These are phyloP conservation scores for Verticillium nubilum DNA, from an alignment of 2,329 filamentous ascomycete species.

Conservation along the genomic window DNA sequence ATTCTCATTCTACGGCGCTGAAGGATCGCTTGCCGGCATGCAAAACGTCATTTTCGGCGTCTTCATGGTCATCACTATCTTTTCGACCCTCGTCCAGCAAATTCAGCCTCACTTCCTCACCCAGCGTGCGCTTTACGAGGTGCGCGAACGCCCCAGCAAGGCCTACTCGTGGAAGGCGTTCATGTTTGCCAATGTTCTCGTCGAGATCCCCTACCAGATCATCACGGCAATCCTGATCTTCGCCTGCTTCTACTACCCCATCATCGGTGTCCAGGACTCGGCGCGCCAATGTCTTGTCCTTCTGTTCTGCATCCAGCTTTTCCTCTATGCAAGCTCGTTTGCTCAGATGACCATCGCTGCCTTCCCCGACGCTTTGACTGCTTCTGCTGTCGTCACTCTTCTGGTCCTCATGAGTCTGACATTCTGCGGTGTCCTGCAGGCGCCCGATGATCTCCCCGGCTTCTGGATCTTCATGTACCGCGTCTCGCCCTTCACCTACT, in stretches of 20 bases:
- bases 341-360: slow-evolving; percentile 69
- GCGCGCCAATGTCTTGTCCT: slow-evolving; percentile 61
- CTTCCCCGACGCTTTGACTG: slow-evolving; percentile 63
- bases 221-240: slow-evolving; percentile 59
- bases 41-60: slow-evolving; percentile 70
- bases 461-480: slow-evolving; percentile 80
- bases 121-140: slow-evolving; percentile 70
- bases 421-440: slow-evolving; percentile 61
- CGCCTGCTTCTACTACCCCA: slow-evolving; percentile 63
- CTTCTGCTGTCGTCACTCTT: slow-evolving; percentile 56
- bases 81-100: slow-evolving; percentile 63
- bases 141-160: slow-evolving; percentile 68
- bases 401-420: slow-evolving; percentile 53
- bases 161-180: slow-evolving; percentile 73
- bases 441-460: slow-evolving; percentile 51
- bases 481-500: slow-evolving; percentile 62
- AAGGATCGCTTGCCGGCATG: slow-evolving; percentile 59
- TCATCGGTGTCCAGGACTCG: slow-evolving; percentile 41
- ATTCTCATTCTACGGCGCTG: slow-evolving; percentile 59
- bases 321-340: slow-evolving; percentile 68
- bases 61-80: slow-evolving; percentile 73
- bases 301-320: slow-evolving; percentile 58
- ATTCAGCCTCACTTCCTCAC: slow-evolving; percentile 74
- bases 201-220: slow-evolving; percentile 68
- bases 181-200: slow-evolving; percentile 64